These are phyloP conservation scores for Tulasnella sp. DNA, from an alignment of 768 basidiomycete genomes.

Conservation along the genomic window DNA sequence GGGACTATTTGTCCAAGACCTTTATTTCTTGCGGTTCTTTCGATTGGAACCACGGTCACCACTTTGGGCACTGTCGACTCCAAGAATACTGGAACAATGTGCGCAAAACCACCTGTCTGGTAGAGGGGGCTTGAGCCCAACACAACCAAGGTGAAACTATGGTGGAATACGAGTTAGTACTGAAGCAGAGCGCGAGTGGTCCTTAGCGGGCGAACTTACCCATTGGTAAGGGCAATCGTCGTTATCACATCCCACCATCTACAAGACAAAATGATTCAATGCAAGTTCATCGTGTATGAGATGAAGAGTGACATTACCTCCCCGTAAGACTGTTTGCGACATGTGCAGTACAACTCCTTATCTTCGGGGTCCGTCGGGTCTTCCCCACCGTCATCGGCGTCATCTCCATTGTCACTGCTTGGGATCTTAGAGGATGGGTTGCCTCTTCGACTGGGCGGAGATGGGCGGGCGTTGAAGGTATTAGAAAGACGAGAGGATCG, in stretches of 20 bases:
- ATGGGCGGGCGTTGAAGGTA: slow-evolving; percentile 24
- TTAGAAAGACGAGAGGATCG: slow-evolving; percentile 11
- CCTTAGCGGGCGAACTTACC: slow-evolving; percentile 38
- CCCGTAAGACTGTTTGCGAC: slow-evolving; percentile 49
- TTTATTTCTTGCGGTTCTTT: slow-evolving; percentile 12
- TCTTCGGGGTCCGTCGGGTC: slow-evolving; percentile 40
- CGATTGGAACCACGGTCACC: no score
- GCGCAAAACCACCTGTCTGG: slow-evolving; percentile 49
- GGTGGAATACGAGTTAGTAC: neutral
- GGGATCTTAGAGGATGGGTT: slow-evolving; percentile 31
- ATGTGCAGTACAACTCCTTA: slow-evolving; percentile 48
- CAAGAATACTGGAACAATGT: slow-evolving; percentile 28
- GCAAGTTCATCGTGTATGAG: slow-evolving; percentile 18
- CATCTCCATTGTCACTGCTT: slow-evolving; percentile 28
- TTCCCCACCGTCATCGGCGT: slow-evolving; percentile 28
- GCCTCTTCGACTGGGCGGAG: slow-evolving; percentile 22
- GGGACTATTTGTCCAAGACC: slow-evolving; percentile 38
- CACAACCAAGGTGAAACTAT: slow-evolving; percentile 52
- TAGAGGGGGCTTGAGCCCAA: slow-evolving; percentile 42
- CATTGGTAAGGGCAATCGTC: slow-evolving; percentile 55
- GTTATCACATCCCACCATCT: slow-evolving; percentile 69
- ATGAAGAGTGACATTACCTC: slow-evolving; percentile 27
- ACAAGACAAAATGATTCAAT: slow-evolving; percentile 38
- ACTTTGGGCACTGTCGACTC: slow-evolving; percentile 10
- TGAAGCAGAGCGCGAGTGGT: no score